Evolutionary conservation across 768 basidiomycete species (phyloP), one percentile per base, ranked within the genome.

Genomic region (Amanita exitialis): DNA sequence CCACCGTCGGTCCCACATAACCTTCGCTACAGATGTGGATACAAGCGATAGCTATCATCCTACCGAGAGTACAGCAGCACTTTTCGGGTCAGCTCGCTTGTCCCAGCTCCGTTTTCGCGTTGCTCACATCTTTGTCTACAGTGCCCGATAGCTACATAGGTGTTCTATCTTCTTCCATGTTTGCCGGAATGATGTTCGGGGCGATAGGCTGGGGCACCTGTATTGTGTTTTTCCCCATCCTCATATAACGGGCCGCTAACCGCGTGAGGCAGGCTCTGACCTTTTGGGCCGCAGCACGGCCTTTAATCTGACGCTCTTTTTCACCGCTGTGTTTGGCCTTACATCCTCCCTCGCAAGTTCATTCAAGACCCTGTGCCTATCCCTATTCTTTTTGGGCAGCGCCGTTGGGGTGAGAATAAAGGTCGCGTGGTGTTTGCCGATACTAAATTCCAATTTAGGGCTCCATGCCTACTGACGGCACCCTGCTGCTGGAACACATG

Each of bases 131-230:
- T 30, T 20, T 4, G 18, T 45, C 46, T 54, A 1, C 61, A 84
- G 86, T 90, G 6, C 77, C 80, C 27, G 85, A 92, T 62, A 74
- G 72, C 43, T 80, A 79, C 56, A 88, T 94, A 44, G 95, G 93
- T 20, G 64, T 76, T 1, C 68, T 97, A 12, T 94, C 92, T 0
- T 89, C 91, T 3, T 82, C 86, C 3, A 92, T 90, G 78, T 93
- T 93, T 61, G 82, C 77, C 9, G 90, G 95, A n/a, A 98, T 98
- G 95, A 96, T 97, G 92, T 62, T 96, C 46, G 90, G 94, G 1
- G 87, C 90, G 1, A 68, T 93, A 7, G 88, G 86, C 3, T 93
- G 94, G 93, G 94, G 94, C 51, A 83, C 88, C 20, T 92, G 89
- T 85, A 58, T 47, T 80, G 69, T 80, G 68, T 8, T 16, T n/a